Conservation (phyloP, 2,329 filamentous ascomycete genomes). For the Knufia petricola region DNA sequence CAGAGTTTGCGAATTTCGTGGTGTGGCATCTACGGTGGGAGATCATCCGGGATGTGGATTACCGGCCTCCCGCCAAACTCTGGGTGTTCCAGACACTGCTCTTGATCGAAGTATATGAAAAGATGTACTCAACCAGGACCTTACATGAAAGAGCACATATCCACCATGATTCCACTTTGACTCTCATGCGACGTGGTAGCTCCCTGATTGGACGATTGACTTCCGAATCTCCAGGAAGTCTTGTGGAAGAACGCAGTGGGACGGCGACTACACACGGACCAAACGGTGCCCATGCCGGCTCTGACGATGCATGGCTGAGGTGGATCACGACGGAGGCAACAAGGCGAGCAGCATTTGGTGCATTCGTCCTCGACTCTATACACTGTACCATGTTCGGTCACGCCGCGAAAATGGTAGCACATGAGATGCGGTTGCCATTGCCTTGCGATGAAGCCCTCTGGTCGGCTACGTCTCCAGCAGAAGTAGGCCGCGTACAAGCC, state of each 20-base stretch:
- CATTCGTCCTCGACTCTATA: slow-evolving; percentile 89
- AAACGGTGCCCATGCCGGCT: slow-evolving; percentile 47
- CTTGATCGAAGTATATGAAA: slow-evolving; percentile 87
- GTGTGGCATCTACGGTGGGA: slow-evolving; percentile 94
- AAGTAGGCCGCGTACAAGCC: slow-evolving; percentile 75
- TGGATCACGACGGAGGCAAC: slow-evolving; percentile 96
- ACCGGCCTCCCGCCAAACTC: slow-evolving; percentile 81
- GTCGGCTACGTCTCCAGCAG: slow-evolving; percentile 78
- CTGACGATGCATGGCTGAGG: slow-evolving; percentile 87
- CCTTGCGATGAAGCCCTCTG: slow-evolving; percentile 90
- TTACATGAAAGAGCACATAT: slow-evolving; percentile 93
- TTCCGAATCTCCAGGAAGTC: slow-evolving; percentile 71
- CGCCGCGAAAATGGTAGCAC: slow-evolving; percentile 90
- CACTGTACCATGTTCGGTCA: slow-evolving; percentile 98
- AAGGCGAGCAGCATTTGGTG: slow-evolving; percentile 78
- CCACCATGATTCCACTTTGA: slow-evolving; percentile 90
- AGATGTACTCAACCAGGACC: slow-evolving; percentile 89
- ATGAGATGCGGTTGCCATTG: slow-evolving; percentile 83
- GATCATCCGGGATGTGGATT: slow-evolving; percentile 84
- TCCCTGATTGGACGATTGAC: slow-evolving; percentile 80
- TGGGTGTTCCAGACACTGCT: slow-evolving; percentile 93
- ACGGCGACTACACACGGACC: slow-evolving; percentile 37
- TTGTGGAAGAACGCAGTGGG: slow-evolving; percentile 49
- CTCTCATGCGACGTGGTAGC: slow-evolving; percentile 85
- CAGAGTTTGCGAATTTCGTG: slow-evolving; percentile 77